phyloP scores from a whole-genome alignment of 148 eudicot genomes.

The Polygonum aviculare region DNA sequence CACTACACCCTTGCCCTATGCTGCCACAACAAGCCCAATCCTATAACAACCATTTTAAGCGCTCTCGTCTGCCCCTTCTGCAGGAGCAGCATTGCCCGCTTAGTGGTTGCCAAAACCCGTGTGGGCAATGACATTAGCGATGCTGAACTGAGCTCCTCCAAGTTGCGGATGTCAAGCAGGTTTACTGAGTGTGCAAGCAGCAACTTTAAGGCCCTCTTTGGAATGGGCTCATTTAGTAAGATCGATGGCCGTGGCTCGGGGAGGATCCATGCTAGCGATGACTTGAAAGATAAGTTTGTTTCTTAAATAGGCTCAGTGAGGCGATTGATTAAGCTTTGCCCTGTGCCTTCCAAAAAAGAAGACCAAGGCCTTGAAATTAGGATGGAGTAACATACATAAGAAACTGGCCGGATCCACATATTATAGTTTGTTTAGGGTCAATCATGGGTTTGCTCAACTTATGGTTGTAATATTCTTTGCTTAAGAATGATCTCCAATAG shows the following conservation, averaged over 20 bases:
- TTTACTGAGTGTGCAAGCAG: slow-evolving; percentile 76
- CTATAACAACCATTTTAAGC: slow-evolving; percentile 41
- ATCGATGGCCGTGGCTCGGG: slow-evolving; percentile 62
- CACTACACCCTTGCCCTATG: slow-evolving; percentile 89
- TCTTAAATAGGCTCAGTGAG: slow-evolving; percentile 2
- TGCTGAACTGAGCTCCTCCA: slow-evolving; percentile 37
- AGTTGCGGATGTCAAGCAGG: slow-evolving; percentile 43
- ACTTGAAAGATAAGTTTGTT: slow-evolving; percentile 53
- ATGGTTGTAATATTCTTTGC: background rate
- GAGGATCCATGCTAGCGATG: slow-evolving; percentile 43
- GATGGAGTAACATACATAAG: background rate
- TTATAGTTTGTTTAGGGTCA: background rate
- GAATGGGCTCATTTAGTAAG: slow-evolving; percentile 52
- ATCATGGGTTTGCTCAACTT: background rate
- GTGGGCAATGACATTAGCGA: slow-evolving; percentile 27
- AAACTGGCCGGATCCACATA: slow-evolving; percentile 1
- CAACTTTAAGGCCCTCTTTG: slow-evolving; percentile 82
- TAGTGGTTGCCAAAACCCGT: slow-evolving; percentile 51
- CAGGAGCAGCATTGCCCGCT: slow-evolving; percentile 68
- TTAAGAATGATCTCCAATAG: background rate
- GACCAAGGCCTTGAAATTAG: background rate
- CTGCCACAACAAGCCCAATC: slow-evolving; percentile 96
- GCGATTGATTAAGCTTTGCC: background rate
- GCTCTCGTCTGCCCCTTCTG: slow-evolving; percentile 96
- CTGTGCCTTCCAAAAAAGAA: background rate